Percentiles rank a stretch among this genome's conserved stretches.
These are phyloP conservation scores for Sporothrix humicola DNA, from an alignment of 2,329 filamentous ascomycete genomes.

Conservation along the genomic window DNA sequence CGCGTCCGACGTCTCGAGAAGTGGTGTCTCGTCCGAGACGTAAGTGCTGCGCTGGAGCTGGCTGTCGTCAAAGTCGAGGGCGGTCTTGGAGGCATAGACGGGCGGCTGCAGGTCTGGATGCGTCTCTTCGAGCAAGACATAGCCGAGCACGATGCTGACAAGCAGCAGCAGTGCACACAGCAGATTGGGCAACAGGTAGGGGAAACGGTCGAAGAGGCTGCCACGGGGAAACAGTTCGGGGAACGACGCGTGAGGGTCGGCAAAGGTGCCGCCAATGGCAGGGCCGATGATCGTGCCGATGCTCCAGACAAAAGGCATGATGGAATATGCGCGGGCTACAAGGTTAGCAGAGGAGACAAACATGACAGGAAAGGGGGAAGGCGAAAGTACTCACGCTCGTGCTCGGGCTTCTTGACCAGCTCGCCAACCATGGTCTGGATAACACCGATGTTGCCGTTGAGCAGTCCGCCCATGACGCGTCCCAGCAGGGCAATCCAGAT, in stretches of 20 bases:
- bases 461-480: constrained; percentile 75
- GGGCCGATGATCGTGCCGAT: constrained; percentile 89
- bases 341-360: constrained; percentile 35
- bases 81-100: background rate
- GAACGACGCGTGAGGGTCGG: constrained; percentile 76
- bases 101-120: constrained; percentile 77
- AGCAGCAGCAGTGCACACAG: constrained; percentile 79
- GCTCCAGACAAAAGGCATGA: constrained; percentile 95
- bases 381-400: constrained; percentile 71
- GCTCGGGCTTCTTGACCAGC: constrained; percentile 79
- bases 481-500: constrained; percentile 83
- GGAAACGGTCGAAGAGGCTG: constrained; percentile 76
- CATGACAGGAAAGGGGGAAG: background rate
- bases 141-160: constrained; percentile 79
- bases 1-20: constrained; percentile 76
- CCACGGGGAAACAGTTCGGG: constrained; percentile 70
- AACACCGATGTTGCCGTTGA: constrained; percentile 91
- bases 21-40: constrained; percentile 70
- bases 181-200: constrained; percentile 88
- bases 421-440: constrained; percentile 94
- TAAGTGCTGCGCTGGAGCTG: constrained; percentile 58
- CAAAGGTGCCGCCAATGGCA: constrained; percentile 85
- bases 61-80: constrained; percentile 4
- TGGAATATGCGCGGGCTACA: constrained; percentile 78
- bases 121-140: constrained; percentile 82